These are phyloP conservation scores for Melanomma pulvis-pyrius DNA, from an alignment of 495 filamentous ascomycete genomes.

Conservation along the genomic window DNA sequence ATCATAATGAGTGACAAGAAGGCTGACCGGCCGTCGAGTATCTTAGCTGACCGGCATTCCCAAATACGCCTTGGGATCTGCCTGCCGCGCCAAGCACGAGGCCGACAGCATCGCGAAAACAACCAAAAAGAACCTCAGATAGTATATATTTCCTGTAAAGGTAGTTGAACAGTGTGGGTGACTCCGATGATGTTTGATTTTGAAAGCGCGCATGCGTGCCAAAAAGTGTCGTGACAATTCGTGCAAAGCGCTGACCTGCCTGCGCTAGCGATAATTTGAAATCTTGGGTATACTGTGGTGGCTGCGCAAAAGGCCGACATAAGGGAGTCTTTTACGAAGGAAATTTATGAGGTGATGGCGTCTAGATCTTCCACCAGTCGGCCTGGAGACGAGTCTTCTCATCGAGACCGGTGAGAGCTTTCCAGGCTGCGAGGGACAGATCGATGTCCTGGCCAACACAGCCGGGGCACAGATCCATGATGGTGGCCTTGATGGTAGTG, in stretches of 20 bases:
- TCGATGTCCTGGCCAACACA: constrained; percentile 47
- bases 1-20: constrained; percentile 19
- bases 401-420: background rate
- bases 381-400: constrained; percentile 25
- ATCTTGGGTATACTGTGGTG: constrained; percentile 18
- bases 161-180: background rate
- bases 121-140: background rate
- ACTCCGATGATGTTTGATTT: background rate
- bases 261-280: constrained; percentile 29
- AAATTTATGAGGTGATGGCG: background rate
- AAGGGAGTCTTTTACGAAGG: constrained; percentile 16
- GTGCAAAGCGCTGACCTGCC: constrained; percentile 38
- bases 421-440: constrained; percentile 4
- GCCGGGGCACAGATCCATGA: constrained; percentile 78
- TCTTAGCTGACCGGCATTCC: constrained; percentile 2
- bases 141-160: constrained; percentile 18
- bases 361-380: constrained; percentile 8
- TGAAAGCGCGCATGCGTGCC: background rate
- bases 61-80: constrained; percentile 13
- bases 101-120: background rate
- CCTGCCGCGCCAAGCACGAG: background rate
- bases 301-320: constrained; percentile 24
- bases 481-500: constrained; percentile 57
- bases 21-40: background rate
- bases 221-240: constrained; percentile 28